These are phyloP conservation scores for Licmophora abbreviata DNA, from an alignment of 108 stramenopile genomes.

Conservation along the genomic window DNA sequence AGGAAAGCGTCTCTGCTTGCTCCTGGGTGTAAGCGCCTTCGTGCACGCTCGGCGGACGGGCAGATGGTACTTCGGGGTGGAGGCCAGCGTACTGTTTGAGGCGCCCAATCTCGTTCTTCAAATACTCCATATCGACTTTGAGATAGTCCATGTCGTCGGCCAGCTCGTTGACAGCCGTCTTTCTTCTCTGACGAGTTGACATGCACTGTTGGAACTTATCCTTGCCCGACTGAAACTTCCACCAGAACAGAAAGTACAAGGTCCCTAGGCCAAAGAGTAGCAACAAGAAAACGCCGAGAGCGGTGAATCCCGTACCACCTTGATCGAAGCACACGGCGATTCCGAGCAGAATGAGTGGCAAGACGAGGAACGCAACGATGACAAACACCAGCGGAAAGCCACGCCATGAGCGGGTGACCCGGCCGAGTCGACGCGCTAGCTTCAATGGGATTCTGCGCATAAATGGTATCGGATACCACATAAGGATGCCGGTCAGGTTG, in stretches of 20 bases:
- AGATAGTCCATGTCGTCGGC: constrained; percentile 12
- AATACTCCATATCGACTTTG: constrained; percentile 12
- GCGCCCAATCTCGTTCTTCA: constrained; percentile 11
- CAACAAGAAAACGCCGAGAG: constrained; percentile 48
- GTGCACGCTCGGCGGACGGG: too few relatives aligned
- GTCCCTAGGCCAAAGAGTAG: constrained; percentile 25
- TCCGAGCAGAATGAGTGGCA: constrained; percentile 45
- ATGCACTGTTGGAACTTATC: constrained; percentile 2
- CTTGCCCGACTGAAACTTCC: constrained; percentile 2
- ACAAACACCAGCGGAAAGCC: constrained; percentile 48
- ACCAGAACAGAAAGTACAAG: constrained; percentile 8
- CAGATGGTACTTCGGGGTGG: too few relatives aligned
- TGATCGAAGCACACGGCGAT: constrained; percentile 41
- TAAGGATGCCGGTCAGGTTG: constrained; percentile 59
- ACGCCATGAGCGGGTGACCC: constrained; percentile 26
- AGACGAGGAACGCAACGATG: constrained; percentile 36
- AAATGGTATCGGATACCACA: constrained; percentile 62
- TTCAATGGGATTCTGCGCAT: constrained; percentile 45
- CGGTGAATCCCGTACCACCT: constrained; percentile 49
- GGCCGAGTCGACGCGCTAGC: constrained; percentile 35
- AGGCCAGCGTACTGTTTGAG: too few relatives aligned
- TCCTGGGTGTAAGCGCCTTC: too few relatives aligned
- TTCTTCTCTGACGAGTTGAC: background rate
- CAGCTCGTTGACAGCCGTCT: constrained; percentile 1
- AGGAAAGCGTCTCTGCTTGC: too few relatives aligned